Conservation (phyloP, 2,329 filamentous ascomycete genomes). For the Ophiostoma sp. region DNA sequence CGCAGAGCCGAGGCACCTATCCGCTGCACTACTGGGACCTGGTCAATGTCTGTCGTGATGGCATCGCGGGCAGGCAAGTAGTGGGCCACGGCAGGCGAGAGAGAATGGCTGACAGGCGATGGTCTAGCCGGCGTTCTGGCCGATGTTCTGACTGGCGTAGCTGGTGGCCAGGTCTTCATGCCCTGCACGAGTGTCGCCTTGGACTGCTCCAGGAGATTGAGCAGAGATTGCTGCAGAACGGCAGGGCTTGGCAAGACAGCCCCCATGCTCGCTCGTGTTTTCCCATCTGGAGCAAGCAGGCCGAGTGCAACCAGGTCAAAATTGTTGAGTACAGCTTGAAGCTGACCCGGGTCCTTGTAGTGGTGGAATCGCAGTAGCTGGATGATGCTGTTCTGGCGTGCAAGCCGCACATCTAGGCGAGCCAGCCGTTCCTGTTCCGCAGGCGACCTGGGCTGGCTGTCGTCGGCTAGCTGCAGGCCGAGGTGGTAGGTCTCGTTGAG, state of each 20-base stretch:
- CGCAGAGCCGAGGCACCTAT: constrained; percentile 1
- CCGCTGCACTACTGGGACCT: constrained; percentile 11
- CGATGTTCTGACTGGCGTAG: not conserved
- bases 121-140: not conserved
- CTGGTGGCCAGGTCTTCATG: not conserved
- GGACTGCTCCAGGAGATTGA: constrained; percentile 25
- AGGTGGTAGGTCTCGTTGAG: constrained; percentile 32
- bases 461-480: constrained; percentile 28
- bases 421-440: constrained; percentile 25
- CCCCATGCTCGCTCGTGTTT: not conserved
- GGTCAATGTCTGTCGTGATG: constrained; percentile 16
- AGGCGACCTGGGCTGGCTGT: constrained; percentile 24
- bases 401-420: constrained; percentile 22
- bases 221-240: constrained; percentile 29
- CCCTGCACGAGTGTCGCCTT: not conserved
- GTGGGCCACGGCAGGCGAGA: not conserved
- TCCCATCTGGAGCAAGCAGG: not conserved
- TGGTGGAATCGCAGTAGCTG: constrained; percentile 28
- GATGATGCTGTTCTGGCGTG: constrained; percentile 28
- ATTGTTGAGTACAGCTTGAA: not conserved
- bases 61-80: not conserved
- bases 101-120: not conserved
- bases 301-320: not conserved
- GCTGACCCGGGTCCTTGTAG: constrained; percentile 13
- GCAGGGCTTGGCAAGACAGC: not conserved